Evolutionary conservation across 768 basidiomycete species (phyloP).

Genomic region (Mycena crocata): DNA sequence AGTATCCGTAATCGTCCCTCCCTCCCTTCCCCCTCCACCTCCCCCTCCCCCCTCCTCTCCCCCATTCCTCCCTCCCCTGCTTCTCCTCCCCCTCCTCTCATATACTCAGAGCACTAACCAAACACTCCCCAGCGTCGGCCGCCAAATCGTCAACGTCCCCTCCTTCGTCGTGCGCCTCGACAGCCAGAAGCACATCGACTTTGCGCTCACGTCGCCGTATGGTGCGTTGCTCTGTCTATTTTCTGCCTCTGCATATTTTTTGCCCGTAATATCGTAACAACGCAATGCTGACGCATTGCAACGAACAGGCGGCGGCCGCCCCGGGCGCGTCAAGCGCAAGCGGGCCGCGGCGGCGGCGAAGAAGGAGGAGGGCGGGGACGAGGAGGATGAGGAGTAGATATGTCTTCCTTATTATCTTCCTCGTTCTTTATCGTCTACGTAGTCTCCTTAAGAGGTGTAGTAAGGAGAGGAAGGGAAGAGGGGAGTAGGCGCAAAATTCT

Average conservation of each 20-base stretch:
- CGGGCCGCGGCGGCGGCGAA: conserved; percentile 92
- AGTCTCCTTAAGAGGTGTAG: no score
- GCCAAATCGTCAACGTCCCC: conserved; percentile 98
- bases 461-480: no score
- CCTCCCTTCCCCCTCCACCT: not conserved
- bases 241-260: no score
- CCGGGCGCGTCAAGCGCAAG: conserved; percentile 99
- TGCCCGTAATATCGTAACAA: no score
- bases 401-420: no score
- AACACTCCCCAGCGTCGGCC: conserved; percentile 78
- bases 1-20: not conserved
- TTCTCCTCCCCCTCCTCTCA: not conserved
- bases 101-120: not conserved
- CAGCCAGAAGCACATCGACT: conserved; percentile 99
- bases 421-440: no score
- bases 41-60: not conserved
- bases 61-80: not conserved
- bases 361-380: conserved; percentile 90
- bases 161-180: conserved; percentile 99
- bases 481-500: no score
- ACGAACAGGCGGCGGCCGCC: conserved; percentile 92
- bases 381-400: conserved; percentile 87
- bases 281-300: no score
- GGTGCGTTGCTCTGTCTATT: no score
- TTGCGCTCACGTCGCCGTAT: conserved; percentile 95